These are phyloP conservation scores for Striga asiatica DNA, from an alignment of 257 asterid genomes.

Conservation along the genomic window DNA sequence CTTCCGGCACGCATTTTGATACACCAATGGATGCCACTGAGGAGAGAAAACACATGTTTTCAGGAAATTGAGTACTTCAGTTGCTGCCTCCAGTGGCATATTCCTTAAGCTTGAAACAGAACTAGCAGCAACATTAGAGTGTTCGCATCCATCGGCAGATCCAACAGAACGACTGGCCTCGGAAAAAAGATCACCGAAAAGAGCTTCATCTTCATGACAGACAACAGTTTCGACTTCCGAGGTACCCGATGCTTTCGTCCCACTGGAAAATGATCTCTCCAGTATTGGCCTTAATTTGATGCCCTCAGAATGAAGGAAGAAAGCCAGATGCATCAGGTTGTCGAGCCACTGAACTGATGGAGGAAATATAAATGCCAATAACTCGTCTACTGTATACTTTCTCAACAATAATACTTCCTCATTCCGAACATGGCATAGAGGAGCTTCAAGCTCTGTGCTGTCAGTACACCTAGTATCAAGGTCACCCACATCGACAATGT, in stretches of 20 bases:
- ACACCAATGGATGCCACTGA: constrained; percentile 51
- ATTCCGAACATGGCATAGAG: constrained; percentile 37
- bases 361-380: constrained; percentile 52
- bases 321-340: constrained; percentile 53
- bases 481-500: constrained; percentile 36
- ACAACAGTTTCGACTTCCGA: constrained; percentile 64
- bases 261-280: constrained; percentile 61
- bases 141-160: constrained; percentile 75
- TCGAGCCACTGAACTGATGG: constrained; percentile 72
- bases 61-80: constrained; percentile 58
- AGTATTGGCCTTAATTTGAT: constrained; percentile 57
- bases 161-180: constrained; percentile 90
- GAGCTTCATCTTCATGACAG: constrained; percentile 92
- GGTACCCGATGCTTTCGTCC: constrained; percentile 48
- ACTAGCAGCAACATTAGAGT: constrained; percentile 37
- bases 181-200: constrained; percentile 95
- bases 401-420: constrained; percentile 39
- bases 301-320: constrained; percentile 79
- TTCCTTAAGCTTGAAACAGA: constrained; percentile 53
- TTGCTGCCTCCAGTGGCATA: constrained; percentile 73
- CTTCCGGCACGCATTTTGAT: constrained; percentile 52
- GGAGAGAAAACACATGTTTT: constrained; percentile 55
- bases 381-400: constrained; percentile 54
- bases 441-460: constrained; percentile 26
- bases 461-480: constrained; percentile 19